These are phyloP conservation scores for Herpotrichia juniperi DNA, from an alignment of 2,329 filamentous ascomycete species.

Conservation along the genomic window DNA sequence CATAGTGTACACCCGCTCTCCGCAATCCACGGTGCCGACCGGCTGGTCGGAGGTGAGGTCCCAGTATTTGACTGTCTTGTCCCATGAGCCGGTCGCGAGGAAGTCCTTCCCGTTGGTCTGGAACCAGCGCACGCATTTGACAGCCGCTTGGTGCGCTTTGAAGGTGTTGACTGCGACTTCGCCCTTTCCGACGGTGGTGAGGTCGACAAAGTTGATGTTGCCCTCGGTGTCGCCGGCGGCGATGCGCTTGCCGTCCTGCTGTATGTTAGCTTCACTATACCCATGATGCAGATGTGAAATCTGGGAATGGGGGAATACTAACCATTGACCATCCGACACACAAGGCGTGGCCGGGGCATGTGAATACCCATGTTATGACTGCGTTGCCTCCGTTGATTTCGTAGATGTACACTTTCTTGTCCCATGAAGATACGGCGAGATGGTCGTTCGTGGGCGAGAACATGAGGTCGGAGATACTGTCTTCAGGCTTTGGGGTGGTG, in stretches of 20 bases:
- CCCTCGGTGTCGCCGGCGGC: conserved; percentile 91
- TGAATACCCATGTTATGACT: conserved; percentile 83
- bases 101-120: conserved; percentile 71
- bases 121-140: conserved; percentile 74
- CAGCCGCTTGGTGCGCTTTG: conserved; percentile 60
- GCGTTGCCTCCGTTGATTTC: conserved; percentile 83
- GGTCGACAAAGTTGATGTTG: conserved; percentile 84
- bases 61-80: conserved; percentile 91
- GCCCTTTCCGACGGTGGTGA: conserved; percentile 51
- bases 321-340: conserved; percentile 89
- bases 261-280: conserved; percentile 20
- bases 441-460: conserved; percentile 83
- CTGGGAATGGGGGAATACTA: conserved; percentile 51
- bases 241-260: conserved; percentile 86
- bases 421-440: conserved; percentile 91
- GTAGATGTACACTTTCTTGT: conserved; percentile 97
- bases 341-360: conserved; percentile 84
- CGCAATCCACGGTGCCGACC: conserved; percentile 68
- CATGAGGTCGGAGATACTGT: conserved; percentile 85
- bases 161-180: not conserved
- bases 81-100: conserved; percentile 91
- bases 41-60: conserved; percentile 71
- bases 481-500: conserved; percentile 69
- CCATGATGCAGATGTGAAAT: not conserved
- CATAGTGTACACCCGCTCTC: conserved; percentile 88